phyloP scores from a whole-genome alignment of 1,284 basidiomycete species.

The Apiotrichum siamense region DNA sequence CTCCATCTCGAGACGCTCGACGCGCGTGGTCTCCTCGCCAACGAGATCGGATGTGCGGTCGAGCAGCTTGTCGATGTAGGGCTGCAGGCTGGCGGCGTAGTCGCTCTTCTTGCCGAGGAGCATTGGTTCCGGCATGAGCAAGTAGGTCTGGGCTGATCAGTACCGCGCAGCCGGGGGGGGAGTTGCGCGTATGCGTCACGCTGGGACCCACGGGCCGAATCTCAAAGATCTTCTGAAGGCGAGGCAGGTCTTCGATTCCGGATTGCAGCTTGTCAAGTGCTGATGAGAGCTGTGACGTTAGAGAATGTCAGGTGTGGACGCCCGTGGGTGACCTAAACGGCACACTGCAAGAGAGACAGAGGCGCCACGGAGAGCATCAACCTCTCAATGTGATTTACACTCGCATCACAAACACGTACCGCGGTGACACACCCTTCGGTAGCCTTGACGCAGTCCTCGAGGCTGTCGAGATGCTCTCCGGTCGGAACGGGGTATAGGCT shows the following conservation, averaged over 20 bases:
- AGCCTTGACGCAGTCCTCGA: slow-evolving; percentile 43
- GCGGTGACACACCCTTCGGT: slow-evolving; percentile 34
- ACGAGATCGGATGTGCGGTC: slow-evolving; percentile 30
- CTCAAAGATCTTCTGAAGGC: slow-evolving; percentile 35
- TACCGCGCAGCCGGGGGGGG: background rate
- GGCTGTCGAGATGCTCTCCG: slow-evolving; percentile 29
- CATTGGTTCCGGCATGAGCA: slow-evolving; percentile 39
- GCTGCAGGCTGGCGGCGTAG: slow-evolving; percentile 35
- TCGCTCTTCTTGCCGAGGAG: slow-evolving; percentile 34
- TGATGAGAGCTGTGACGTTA: slow-evolving; percentile 9
- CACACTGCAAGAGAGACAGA: too few relatives aligned
- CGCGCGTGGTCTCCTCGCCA: slow-evolving; percentile 18
- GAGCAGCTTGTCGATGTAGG: slow-evolving; percentile 43
- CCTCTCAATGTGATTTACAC: too few relatives aligned
- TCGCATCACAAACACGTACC: slow-evolving; percentile 6
- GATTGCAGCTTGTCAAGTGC: slow-evolving; percentile 26
- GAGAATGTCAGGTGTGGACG: background rate
- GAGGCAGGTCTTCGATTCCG: slow-evolving; percentile 38
- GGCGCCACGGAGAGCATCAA: too few relatives aligned
- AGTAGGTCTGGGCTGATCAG: slow-evolving; percentile 31
- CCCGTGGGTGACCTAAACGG: too few relatives aligned
- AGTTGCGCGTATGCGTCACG: background rate
- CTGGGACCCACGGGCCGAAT: slow-evolving; percentile 37
- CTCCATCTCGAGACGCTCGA: slow-evolving; percentile 20
- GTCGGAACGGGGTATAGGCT: slow-evolving; percentile 25